Percentiles rank a stretch among this genome's conserved stretches.
phyloP scores from a whole-genome alignment of 768 basidiomycete genomes.

The Trametes elegans region DNA sequence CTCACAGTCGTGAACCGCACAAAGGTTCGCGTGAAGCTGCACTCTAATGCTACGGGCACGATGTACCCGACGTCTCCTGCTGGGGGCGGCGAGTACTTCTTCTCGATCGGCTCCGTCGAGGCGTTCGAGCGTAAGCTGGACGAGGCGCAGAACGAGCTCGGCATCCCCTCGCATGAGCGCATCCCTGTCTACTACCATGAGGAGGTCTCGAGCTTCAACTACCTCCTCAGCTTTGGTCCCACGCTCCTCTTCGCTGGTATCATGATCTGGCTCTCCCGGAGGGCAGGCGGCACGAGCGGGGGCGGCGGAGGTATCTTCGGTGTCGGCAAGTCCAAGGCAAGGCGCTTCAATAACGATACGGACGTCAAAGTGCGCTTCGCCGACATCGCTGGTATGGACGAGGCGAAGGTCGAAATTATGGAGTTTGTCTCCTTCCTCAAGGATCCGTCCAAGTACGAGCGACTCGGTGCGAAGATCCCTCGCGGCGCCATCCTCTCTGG shows the following conservation, averaged over 20 bases:
- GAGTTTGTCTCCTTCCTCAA: slow-evolving; percentile 99
- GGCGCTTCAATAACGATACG: slow-evolving; percentile 95
- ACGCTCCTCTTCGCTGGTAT: slow-evolving; percentile 89
- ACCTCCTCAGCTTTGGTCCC: slow-evolving; percentile 90
- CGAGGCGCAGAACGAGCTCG: slow-evolving; percentile 88
- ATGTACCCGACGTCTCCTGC: slow-evolving; percentile 64
- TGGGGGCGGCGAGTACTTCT: slow-evolving; percentile 72
- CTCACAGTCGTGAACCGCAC: slow-evolving; percentile 89
- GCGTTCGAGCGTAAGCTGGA: slow-evolving; percentile 95
- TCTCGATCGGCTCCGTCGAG: slow-evolving; percentile 97
- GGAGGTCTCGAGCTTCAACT: slow-evolving; percentile 81
- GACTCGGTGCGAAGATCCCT: slow-evolving; percentile 96
- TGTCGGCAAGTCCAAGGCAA: slow-evolving; percentile 94
- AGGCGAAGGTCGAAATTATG: slow-evolving; percentile 99
- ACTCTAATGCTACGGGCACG: slow-evolving; percentile 81
- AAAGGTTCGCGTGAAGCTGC: slow-evolving; percentile 88
- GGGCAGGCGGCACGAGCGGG: slow-evolving; percentile 58
- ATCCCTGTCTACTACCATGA: slow-evolving; percentile 98
- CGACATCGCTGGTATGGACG: slow-evolving; percentile 99
- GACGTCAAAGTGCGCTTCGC: slow-evolving; percentile 91
- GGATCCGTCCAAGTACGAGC: slow-evolving; percentile 92
- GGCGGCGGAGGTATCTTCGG: slow-evolving; percentile 91
- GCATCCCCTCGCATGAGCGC: slow-evolving; percentile 87
- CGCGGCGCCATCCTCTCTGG: slow-evolving; percentile 93
- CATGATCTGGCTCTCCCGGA: slow-evolving; percentile 81